Evolutionary conservation across 306 rosid species (phyloP).

Genomic region (Cicer pinnatifidum): DNA sequence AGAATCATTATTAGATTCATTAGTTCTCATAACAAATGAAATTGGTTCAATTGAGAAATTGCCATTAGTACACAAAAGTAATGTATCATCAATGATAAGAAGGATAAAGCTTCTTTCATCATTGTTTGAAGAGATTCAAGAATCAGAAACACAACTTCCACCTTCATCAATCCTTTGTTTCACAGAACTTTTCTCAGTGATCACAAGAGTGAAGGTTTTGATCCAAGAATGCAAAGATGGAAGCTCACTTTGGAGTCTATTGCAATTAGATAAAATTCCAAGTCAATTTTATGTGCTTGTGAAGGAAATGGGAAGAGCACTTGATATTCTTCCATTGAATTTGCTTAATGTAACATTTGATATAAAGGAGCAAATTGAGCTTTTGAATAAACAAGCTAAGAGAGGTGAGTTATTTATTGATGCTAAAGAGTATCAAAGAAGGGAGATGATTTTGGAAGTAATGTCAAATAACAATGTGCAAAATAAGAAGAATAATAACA

Average conservation of each 20-base stretch:
- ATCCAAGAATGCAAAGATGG: constrained; percentile 73
- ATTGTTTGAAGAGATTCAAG: constrained; percentile 86
- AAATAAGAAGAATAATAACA: constrained; percentile 45
- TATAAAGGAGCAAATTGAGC: constrained; percentile 78
- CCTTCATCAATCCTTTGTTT: constrained; percentile 85
- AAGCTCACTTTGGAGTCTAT: constrained; percentile 78
- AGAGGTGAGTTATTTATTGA: constrained; percentile 62
- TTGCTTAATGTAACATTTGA: constrained; percentile 72
- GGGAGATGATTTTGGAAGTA: constrained; percentile 66
- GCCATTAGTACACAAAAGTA: constrained; percentile 60
- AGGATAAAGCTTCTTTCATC: constrained; percentile 84
- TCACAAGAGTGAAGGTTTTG: constrained; percentile 66
- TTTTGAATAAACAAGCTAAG: constrained; percentile 79
- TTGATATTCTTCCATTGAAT: constrained; percentile 79
- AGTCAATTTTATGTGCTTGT: constrained; percentile 73
- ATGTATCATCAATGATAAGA: constrained; percentile 75
- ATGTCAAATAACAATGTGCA: constrained; percentile 64
- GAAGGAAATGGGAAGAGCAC: constrained; percentile 85
- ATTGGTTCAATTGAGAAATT: constrained; percentile 67
- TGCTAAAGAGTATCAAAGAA: constrained; percentile 60
- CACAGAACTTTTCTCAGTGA: constrained; percentile 83
- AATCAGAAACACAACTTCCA: constrained; percentile 63
- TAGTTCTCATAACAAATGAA: constrained; percentile 67
- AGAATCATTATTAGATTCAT: constrained; percentile 70
- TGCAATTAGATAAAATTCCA: constrained; percentile 64